These are phyloP conservation scores for Pseudevernia furfuracea DNA, from an alignment of 495 filamentous ascomycete genomes.

Conservation along the genomic window DNA sequence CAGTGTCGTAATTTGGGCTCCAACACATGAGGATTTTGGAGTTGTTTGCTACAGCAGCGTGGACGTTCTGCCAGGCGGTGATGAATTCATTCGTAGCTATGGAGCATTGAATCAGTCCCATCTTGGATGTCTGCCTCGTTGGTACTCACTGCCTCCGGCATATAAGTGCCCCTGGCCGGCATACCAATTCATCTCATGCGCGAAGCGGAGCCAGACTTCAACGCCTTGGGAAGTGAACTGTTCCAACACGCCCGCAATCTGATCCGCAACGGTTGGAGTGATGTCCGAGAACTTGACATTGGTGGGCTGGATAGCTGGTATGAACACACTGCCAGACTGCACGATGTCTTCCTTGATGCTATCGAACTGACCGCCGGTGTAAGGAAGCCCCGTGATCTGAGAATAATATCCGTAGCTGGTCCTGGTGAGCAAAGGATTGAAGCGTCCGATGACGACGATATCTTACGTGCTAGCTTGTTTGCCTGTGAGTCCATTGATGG, in stretches of 20 bases:
- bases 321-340: neutral
- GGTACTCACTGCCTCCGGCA: conserved; percentile 9
- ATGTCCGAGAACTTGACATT: neutral
- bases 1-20: conserved; percentile 5
- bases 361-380: neutral
- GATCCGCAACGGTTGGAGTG: neutral
- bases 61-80: neutral
- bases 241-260: neutral
- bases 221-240: conserved; percentile 8
- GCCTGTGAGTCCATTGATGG: neutral
- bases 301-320: neutral
- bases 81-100: neutral
- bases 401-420: neutral
- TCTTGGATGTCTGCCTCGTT: neutral
- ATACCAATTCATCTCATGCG: conserved; percentile 24
- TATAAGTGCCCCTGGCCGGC: conserved; percentile 3
- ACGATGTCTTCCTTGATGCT: neutral
- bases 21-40: conserved; percentile 1
- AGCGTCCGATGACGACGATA: neutral
- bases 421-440: neutral
- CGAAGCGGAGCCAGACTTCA: conserved; percentile 18
- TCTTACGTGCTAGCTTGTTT: neutral
- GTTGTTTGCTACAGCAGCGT: neutral
- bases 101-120: neutral
- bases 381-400: neutral